Conservation (phyloP, 2,329 filamentous ascomycete genomes). For the Pseudogymnoascus sp. region DNA sequence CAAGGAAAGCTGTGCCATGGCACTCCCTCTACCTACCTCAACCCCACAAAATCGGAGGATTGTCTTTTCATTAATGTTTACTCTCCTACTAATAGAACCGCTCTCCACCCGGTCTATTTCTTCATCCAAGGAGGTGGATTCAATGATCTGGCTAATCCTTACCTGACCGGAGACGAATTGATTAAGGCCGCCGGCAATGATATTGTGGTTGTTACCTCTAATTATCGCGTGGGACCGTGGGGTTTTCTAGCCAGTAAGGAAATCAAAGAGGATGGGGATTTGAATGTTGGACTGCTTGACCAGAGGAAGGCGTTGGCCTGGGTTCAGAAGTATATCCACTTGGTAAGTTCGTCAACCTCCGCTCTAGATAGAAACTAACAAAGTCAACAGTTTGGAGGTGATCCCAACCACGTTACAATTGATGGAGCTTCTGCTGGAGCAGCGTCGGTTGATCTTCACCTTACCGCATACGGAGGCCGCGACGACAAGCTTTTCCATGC, state of each 20-base stretch:
- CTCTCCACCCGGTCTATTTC: slow-evolving; percentile 54
- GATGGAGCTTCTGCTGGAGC: slow-evolving; percentile 1
- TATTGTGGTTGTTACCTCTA: slow-evolving; percentile 61
- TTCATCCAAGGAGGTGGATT: slow-evolving; percentile 53
- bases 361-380: not conserved
- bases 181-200: slow-evolving; percentile 43
- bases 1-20: not conserved
- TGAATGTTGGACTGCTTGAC: slow-evolving; percentile 23
- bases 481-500: not conserved
- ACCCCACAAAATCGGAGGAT: slow-evolving; percentile 42
- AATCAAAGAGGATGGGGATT: slow-evolving; percentile 36
- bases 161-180: slow-evolving; percentile 28
- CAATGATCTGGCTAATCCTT: slow-evolving; percentile 35
- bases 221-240: slow-evolving; percentile 66
- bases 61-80: slow-evolving; percentile 60
- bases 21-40: not conserved
- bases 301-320: slow-evolving; percentile 41
- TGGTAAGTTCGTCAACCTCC: slow-evolving; percentile 22
- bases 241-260: slow-evolving; percentile 59
- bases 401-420: not conserved
- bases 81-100: slow-evolving; percentile 42
- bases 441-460: slow-evolving; percentile 14
- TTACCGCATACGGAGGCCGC: not conserved
- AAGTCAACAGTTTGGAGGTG: not conserved
- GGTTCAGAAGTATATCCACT: slow-evolving; percentile 42